Evolutionary conservation across 1,284 basidiomycete species (phyloP), one percentile per base, ranked within the genome.

Genomic region (Ceratobasidium sp.): DNA sequence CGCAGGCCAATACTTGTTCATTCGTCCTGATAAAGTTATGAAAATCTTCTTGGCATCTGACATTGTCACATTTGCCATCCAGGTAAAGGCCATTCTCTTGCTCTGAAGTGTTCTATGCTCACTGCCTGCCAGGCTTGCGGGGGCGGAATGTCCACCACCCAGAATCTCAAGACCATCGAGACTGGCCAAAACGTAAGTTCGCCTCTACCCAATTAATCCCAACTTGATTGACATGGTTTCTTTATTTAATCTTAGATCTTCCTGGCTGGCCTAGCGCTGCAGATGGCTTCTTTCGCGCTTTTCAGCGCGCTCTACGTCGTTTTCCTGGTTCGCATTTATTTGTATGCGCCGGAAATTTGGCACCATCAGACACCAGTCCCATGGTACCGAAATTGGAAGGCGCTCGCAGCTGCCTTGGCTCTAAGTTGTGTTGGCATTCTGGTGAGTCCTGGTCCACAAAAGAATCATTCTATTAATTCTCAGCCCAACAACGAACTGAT

Each of bases 351-450:
- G n/a, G 84, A 84, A 28, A 82, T 86, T 3, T 92, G 90, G 89
- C 80, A 80, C 0, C 80, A 80, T 2, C 40, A 52, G 7, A 4
- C 40, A 52, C 79, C 80, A 48, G 83, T 85, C 79, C 81, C 82
- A n/a, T 91, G 90, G 90, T 86, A 88, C 80, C 82, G 84, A 13
- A 89, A 91, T 80, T 93, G 92, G 92, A 88, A 89, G 61, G 82
- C 88, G 4, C 84, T 94, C 28, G 88, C 88, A 20, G 84, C 82
- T 23, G 89, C 89, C 1, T 82, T 93, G 69, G 83, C 85, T 13
- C 81, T 93, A 79, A 92, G 91, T 80, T 93, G 91, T 80, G 83
- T 90, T 48, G 90, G 91, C 48, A 92, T 94, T 79, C 82, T 93
- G 81, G 91, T 91, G 75, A 65, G 86, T 83, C 9, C 20, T n/a